Evolutionary conservation across 2,329 filamentous ascomycete genomes (phyloP).

Genomic region (Epichloe brachyelytri): DNA sequence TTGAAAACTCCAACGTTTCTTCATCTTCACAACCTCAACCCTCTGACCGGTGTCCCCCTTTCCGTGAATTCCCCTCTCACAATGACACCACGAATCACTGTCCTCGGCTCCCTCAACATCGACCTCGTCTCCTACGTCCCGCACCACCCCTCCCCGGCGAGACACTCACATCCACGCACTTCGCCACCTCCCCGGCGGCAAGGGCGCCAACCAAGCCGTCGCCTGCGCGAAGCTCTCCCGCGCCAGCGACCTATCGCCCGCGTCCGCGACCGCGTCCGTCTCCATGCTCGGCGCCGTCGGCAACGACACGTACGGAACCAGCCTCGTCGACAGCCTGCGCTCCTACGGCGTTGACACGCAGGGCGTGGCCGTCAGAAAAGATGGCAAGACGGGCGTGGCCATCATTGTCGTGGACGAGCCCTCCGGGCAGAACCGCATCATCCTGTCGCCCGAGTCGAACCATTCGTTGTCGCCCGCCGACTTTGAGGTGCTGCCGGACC

Average conservation of each 20-base stretch:
- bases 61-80: not conserved
- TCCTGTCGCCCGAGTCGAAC: constrained; percentile 63
- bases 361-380: constrained; percentile 32
- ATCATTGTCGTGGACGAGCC: constrained; percentile 64
- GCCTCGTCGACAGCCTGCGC: constrained; percentile 45
- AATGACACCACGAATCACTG: constrained; percentile 45
- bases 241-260: constrained; percentile 22
- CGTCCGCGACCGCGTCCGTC: constrained; percentile 27
- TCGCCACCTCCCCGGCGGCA: constrained; percentile 75
- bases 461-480: constrained; percentile 28
- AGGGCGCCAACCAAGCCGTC: constrained; percentile 92
- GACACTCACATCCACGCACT: constrained; percentile 68
- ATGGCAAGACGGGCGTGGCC: constrained; percentile 52
- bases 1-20: no score
- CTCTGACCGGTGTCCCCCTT: no score
- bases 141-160: constrained; percentile 71
- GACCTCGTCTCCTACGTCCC: constrained; percentile 83
- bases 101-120: constrained; percentile 88
- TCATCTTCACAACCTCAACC: no score
- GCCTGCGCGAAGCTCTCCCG: constrained; percentile 74
- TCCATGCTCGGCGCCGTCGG: constrained; percentile 67
- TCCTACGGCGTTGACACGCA: constrained; percentile 49
- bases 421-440: constrained; percentile 63
- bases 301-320: constrained; percentile 49
- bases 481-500: constrained; percentile 20